Conservation (phyloP, 1,139 yeast genomes). For the Pichia sp. region DNA sequence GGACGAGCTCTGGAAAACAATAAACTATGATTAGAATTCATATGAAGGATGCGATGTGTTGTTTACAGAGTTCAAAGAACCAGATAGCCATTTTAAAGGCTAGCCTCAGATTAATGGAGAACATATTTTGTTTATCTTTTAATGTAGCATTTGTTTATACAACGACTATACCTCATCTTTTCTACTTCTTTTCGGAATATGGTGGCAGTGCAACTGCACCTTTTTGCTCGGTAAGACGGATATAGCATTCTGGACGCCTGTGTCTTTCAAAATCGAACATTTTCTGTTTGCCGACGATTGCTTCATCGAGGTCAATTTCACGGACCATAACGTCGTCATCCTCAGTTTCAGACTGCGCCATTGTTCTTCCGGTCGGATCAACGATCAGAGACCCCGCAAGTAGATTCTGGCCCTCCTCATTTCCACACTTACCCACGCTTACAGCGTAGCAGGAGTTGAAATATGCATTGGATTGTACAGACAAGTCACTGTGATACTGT, state of each 20-base stretch:
- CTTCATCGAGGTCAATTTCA: slow-evolving; percentile 33
- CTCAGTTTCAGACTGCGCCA: slow-evolving; percentile 32
- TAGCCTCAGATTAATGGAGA: background rate
- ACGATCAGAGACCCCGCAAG: slow-evolving; percentile 36
- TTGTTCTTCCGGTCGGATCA: slow-evolving; percentile 33
- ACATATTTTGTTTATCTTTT: no score
- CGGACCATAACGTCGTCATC: slow-evolving; percentile 34
- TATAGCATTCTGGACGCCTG: slow-evolving; percentile 31
- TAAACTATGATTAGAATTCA: background rate
- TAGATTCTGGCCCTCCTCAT: slow-evolving; percentile 34
- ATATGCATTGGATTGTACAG: slow-evolving; percentile 34
- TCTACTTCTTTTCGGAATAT: background rate
- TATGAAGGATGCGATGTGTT: background rate
- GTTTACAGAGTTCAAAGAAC: background rate
- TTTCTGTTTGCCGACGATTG: slow-evolving; percentile 34
- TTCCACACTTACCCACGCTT: slow-evolving; percentile 35
- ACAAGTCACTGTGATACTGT: slow-evolving; percentile 33
- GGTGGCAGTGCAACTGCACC: slow-evolving; percentile 14
- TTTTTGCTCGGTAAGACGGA: slow-evolving; percentile 17
- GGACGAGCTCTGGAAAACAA: background rate
- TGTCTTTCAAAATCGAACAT: slow-evolving; percentile 37
- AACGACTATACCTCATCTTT: background rate
- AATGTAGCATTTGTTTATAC: background rate
- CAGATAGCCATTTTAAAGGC: background rate
- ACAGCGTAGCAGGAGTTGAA: slow-evolving; percentile 34